These are phyloP conservation scores for Fusarium penzigii DNA, from an alignment of 2,329 filamentous ascomycete genomes.

Conservation along the genomic window DNA sequence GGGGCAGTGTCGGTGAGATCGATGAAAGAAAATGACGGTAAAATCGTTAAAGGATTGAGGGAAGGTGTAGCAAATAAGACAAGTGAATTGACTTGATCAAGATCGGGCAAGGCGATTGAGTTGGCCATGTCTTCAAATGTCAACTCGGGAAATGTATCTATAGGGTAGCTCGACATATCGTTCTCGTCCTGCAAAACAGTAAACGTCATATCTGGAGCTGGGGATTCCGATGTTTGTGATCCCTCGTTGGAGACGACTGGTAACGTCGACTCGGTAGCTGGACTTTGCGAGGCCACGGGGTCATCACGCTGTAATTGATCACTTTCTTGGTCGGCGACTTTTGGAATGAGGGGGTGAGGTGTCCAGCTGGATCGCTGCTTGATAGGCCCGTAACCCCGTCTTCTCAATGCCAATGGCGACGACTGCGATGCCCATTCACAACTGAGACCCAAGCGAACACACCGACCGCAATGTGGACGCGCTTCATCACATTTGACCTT, in stretches of 20 bases:
- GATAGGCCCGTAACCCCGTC: slow-evolving; percentile 7
- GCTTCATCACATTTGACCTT: slow-evolving; percentile 12
- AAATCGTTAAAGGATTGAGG: not conserved
- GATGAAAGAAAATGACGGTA: slow-evolving; percentile 1
- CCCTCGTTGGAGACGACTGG: too few species aligned
- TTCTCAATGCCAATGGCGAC: slow-evolving; percentile 3
- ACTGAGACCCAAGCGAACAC: slow-evolving; percentile 4
- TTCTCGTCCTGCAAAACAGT: too few species aligned
- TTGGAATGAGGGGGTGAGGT: slow-evolving; percentile 5
- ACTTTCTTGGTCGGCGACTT: not conserved
- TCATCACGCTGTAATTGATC: too few species aligned
- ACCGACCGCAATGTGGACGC: slow-evolving; percentile 4
- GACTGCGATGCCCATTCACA: slow-evolving; percentile 5
- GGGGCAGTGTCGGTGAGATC: slow-evolving; percentile 4
- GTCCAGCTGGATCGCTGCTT: slow-evolving; percentile 9
- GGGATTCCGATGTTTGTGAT: too few species aligned
- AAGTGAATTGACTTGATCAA: too few species aligned
- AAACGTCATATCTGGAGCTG: too few species aligned
- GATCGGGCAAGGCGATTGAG: too few species aligned
- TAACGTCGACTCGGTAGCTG: too few species aligned
- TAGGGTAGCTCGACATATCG: too few species aligned
- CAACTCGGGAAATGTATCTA: too few species aligned
- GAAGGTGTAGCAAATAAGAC: not conserved
- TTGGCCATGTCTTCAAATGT: too few species aligned
- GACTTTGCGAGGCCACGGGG: too few species aligned